Evolutionary conservation across 2,329 filamentous ascomycete species (phyloP).

Genomic region (Helotiales sp.): DNA sequence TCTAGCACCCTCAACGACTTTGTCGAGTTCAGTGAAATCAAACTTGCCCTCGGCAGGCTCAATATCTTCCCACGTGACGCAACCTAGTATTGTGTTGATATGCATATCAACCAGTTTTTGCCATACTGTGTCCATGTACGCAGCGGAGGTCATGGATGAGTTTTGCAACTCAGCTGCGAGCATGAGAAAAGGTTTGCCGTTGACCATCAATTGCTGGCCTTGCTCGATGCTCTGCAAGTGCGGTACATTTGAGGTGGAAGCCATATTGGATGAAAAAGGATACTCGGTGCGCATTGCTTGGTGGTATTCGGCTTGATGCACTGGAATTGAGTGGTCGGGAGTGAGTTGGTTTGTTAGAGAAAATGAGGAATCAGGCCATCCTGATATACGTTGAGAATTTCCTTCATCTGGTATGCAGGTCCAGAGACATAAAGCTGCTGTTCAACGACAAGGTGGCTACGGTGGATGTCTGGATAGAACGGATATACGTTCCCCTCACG

Average conservation of each 20-base stretch:
- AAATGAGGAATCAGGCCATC: background rate
- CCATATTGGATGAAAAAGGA: slow-evolving; percentile 4
- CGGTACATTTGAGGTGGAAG: background rate
- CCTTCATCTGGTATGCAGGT: background rate
- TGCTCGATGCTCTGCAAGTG: slow-evolving; percentile 11
- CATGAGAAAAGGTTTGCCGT: slow-evolving; percentile 46
- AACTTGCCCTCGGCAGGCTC: slow-evolving; percentile 46
- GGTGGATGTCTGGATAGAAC: background rate
- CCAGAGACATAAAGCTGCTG: too few relatives aligned
- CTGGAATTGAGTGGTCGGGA: background rate
- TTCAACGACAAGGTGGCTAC: background rate
- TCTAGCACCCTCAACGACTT: slow-evolving; percentile 40
- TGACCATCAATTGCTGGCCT: slow-evolving; percentile 41
- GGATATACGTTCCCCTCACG: background rate
- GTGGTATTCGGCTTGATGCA: background rate
- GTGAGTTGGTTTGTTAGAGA: background rate
- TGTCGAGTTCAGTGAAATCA: slow-evolving; percentile 43
- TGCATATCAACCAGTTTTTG: slow-evolving; percentile 41
- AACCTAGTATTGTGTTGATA: slow-evolving; percentile 46
- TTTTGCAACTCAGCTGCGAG: slow-evolving; percentile 48
- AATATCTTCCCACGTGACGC: slow-evolving; percentile 47
- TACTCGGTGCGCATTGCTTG: slow-evolving; percentile 1
- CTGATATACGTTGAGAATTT: background rate
- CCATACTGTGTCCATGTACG: slow-evolving; percentile 46
- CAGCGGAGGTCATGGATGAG: slow-evolving; percentile 44